These are phyloP conservation scores for Sedum album DNA, from an alignment of 164 flowering plant species.

Conservation along the genomic window DNA sequence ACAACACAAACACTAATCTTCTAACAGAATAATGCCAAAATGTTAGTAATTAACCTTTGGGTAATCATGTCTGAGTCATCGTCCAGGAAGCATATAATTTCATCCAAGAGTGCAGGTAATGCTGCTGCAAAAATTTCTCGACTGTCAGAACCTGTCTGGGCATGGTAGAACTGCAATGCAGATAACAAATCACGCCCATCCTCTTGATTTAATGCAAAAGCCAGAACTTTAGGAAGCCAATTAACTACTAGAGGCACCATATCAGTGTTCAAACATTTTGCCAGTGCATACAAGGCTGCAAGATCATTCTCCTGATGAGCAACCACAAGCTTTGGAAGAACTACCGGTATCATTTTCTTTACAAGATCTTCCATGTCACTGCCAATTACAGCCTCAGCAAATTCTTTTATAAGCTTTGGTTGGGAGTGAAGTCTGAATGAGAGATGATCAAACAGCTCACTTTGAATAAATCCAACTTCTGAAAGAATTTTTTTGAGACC, in stretches of 20 bases:
- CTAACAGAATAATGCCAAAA: background rate
- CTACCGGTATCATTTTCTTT: slow-evolving; percentile 75
- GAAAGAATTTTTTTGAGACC: slow-evolving; percentile 56
- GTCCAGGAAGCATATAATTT: slow-evolving; percentile 81
- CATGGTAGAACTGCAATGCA: slow-evolving; percentile 78
- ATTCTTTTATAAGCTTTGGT: slow-evolving; percentile 66
- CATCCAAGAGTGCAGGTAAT: slow-evolving; percentile 90
- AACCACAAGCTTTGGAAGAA: slow-evolving; percentile 89
- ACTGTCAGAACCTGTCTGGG: slow-evolving; percentile 74
- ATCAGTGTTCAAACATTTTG: slow-evolving; percentile 61
- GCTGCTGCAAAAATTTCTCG: slow-evolving; percentile 95
- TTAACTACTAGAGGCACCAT: slow-evolving; percentile 61
- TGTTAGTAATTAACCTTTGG: slow-evolving; percentile 38
- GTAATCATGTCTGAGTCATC: slow-evolving; percentile 44
- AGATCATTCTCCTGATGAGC: slow-evolving; percentile 53
- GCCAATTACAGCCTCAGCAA: slow-evolving; percentile 85
- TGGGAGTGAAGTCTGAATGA: slow-evolving; percentile 53
- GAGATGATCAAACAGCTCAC: slow-evolving; percentile 74
- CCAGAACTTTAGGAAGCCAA: slow-evolving; percentile 95
- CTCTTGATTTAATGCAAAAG: slow-evolving; percentile 74
- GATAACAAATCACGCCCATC: slow-evolving; percentile 46
- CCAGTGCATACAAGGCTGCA: slow-evolving; percentile 60
- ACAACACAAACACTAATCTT: background rate
- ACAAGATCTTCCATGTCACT: slow-evolving; percentile 59
- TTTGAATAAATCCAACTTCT: slow-evolving; percentile 47